Base-by-base conservation (phyloP, 2,329 filamentous ascomycete species). In the Stemphylium beticola region DNA sequence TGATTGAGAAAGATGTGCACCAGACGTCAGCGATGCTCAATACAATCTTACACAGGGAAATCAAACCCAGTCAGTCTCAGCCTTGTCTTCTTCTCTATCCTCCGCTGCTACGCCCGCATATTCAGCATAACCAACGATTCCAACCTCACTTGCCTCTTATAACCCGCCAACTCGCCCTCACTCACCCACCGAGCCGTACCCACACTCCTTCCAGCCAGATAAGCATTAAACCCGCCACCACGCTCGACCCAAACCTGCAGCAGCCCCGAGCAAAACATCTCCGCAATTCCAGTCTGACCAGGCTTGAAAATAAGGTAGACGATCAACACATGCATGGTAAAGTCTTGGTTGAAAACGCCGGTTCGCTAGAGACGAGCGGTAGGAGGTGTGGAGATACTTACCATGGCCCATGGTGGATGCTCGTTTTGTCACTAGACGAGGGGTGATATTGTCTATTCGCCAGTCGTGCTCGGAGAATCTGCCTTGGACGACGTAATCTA, bases 181-280 rank as follows among this genome's bases (percentile, higher is more conserved):
- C 32, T 49, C 2, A 72, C 57, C 29, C 56, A 53, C 22, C 29
- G 39, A 7, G 60, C 57, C 43, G 59, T 68, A 7, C 57, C 55
- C 18, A 66, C 62, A 17, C 69, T 73, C 8, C 54, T 39, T 2
- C 68, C 68, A 4, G 71, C 68, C 0, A 61, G 65, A 58, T 63
- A 70, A 18, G 61, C 61, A 54, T 72, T 72, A 20, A 73, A 64
- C 0, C 70, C 69, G 1, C 64, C 68, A 4, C 66, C 69, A 11
- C 58, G 53, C 2, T 68, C 62, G 0, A 66, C 55, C 66, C 66
- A 73, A 1, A 68, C 67, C 34, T 68, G 62, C 26, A 72, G 49
- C 17, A 73, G 22, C 1, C 58, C 67, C 3, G 67, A 71, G 47
- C 60, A 65, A 4, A 73, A 66, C 3, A 73, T 71, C 45, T 73